Percentiles rank a stretch among this genome's conserved stretches.
Conservation (phyloP, 2,329 filamentous ascomycete species). For the Leptographium galeiforme region DNA sequence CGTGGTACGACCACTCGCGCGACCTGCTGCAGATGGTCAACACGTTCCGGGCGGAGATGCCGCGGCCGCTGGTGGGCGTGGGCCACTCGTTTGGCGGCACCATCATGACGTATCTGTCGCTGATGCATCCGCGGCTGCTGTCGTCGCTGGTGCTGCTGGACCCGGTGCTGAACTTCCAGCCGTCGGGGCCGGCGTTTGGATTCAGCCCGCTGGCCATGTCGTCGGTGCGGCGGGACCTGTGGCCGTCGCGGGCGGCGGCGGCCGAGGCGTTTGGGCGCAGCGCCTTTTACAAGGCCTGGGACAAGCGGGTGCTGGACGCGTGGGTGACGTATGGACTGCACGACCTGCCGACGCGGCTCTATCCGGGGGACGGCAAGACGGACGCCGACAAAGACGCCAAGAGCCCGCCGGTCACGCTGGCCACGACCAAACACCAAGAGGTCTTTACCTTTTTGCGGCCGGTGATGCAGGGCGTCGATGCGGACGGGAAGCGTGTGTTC, state of each 20-base stretch:
- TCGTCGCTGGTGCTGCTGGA: conserved; percentile 68
- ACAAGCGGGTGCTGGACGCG: conserved; percentile 60
- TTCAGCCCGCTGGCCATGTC: conserved; percentile 44
- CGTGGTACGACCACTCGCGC: conserved; percentile 74
- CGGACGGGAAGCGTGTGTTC: conserved; percentile 23
- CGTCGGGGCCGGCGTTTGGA: conserved; percentile 22
- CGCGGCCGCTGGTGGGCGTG: conserved; percentile 68
- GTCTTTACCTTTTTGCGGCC: conserved; percentile 64
- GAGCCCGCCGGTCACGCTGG: conserved; percentile 41
- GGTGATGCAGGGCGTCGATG: conserved; percentile 32
- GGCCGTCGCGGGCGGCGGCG: conserved; percentile 65
- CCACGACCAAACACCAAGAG: conserved; percentile 79
- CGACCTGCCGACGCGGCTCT: conserved; percentile 50
- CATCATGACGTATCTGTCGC: conserved; percentile 55
- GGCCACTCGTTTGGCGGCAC: conserved; percentile 83
- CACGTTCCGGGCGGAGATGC: conserved; percentile 64
- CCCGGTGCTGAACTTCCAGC: conserved; percentile 60
- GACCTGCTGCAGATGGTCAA: conserved; percentile 82
- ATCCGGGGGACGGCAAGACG: conserved; percentile 25
- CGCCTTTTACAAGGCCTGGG: conserved; percentile 73
- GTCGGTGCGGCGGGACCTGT: conserved; percentile 60
- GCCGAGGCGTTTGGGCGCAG: conserved; percentile 50
- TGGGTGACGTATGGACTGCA: conserved; percentile 66
- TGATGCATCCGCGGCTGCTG: conserved; percentile 72
- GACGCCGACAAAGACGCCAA: neutral